A percentile compares a stretch with the other conserved stretches of the same genome.
Conservation (phyloP, 768 basidiomycete species). For the Kwoniella europaea region DNA sequence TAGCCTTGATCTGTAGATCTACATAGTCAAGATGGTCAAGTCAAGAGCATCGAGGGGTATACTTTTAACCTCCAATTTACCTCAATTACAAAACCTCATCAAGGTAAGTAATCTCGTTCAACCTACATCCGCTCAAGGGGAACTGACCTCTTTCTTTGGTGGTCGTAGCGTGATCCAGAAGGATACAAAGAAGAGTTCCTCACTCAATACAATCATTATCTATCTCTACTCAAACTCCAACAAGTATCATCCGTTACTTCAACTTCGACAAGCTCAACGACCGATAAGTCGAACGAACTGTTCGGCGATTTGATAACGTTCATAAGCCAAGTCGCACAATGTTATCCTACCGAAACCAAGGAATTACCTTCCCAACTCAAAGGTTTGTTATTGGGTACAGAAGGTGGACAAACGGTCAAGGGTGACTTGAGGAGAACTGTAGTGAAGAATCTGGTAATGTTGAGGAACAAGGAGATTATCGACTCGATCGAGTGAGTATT, state of each 20-base stretch:
- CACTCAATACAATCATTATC: slow-evolving; percentile 95
- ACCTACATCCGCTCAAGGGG: neutral
- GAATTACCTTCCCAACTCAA: slow-evolving; percentile 83
- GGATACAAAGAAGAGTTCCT: slow-evolving; percentile 94
- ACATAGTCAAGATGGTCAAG: slow-evolving; percentile 39
- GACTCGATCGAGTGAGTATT: slow-evolving; percentile 82
- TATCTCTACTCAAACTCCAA: slow-evolving; percentile 83
- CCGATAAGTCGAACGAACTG: slow-evolving; percentile 74
- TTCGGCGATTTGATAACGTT: slow-evolving; percentile 89
- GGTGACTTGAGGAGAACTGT: slow-evolving; percentile 72
- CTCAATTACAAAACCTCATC: slow-evolving; percentile 94
- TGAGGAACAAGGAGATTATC: slow-evolving; percentile 90
- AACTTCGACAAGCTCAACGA: slow-evolving; percentile 31
- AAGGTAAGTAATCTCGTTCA: slow-evolving; percentile 62
- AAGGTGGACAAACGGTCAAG: slow-evolving; percentile 35
- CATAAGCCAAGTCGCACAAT: slow-evolving; percentile 89
- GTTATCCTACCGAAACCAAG: slow-evolving; percentile 88
- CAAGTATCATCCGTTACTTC: slow-evolving; percentile 53
- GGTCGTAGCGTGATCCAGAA: slow-evolving; percentile 71
- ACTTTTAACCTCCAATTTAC: slow-evolving; percentile 83
- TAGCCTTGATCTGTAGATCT: neutral
- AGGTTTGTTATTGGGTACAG: slow-evolving; percentile 70
- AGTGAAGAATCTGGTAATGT: slow-evolving; percentile 88
- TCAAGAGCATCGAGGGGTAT: slow-evolving; percentile 63
- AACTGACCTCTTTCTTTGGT: neutral